Conservation (phyloP, 306 rosid species). For the Bauhinia variegata region DNA sequence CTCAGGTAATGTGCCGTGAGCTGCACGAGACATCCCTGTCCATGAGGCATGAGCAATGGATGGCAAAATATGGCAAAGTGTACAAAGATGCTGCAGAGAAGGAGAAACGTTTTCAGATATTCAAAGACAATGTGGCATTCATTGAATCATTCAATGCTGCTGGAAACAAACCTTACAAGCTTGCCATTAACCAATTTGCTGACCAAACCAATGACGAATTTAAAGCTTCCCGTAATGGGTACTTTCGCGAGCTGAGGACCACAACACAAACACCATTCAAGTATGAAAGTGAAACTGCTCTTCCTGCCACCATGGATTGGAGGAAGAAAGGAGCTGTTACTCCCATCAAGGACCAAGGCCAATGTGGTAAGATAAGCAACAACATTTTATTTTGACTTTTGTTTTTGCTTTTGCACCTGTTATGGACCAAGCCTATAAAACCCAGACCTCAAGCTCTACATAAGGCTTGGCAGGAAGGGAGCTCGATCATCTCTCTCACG, state of each 20-base stretch:
- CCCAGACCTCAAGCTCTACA: too few relatives aligned
- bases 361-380: slow-evolving; percentile 32
- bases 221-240: background rate
- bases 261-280: background rate
- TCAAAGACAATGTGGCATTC: slow-evolving; percentile 37
- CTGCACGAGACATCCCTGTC: slow-evolving; percentile 4
- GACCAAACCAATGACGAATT: slow-evolving; percentile 43
- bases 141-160: slow-evolving; percentile 37
- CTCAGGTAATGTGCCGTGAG: slow-evolving; percentile 35
- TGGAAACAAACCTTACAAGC: slow-evolving; percentile 35
- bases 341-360: slow-evolving; percentile 35
- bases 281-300: slow-evolving; percentile 6
- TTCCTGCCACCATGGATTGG: slow-evolving; percentile 38
- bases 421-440: too few relatives aligned
- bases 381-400: too few relatives aligned
- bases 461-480: too few relatives aligned
- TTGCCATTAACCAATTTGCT: slow-evolving; percentile 31
- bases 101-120: slow-evolving; percentile 34
- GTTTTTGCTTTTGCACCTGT: too few relatives aligned
- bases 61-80: slow-evolving; percentile 14
- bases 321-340: slow-evolving; percentile 38
- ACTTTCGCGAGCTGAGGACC: background rate
- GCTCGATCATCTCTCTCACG: too few relatives aligned
- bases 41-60: slow-evolving; percentile 42
- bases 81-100: slow-evolving; percentile 37